phyloP scores from a whole-genome alignment of 225 moss, liverwort and hornwort genomes.

The Anthoceros angustus region DNA sequence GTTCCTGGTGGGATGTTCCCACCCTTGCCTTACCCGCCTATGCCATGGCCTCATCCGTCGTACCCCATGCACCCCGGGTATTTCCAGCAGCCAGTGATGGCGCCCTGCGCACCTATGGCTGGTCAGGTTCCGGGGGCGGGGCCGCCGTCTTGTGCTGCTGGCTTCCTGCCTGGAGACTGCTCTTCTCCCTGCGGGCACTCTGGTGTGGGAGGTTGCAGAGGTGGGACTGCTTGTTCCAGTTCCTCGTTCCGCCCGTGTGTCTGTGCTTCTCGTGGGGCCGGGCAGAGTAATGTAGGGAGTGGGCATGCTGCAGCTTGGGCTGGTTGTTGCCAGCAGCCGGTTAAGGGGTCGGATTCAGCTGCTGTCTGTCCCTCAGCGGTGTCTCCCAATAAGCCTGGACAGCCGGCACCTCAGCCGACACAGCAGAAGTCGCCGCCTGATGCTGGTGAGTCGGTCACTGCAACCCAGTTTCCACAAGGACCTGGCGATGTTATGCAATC shows the following conservation, averaged over 20 bases:
- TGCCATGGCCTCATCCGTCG: background rate
- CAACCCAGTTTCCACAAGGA: background rate
- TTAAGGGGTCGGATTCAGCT: background rate
- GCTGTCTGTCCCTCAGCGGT: background rate
- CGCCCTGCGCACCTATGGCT: background rate
- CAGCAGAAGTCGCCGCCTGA: background rate
- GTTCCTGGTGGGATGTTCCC: background rate
- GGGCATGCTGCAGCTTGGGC: background rate
- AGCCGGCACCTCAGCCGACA: background rate
- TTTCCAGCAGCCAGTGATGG: background rate
- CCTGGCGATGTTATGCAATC: background rate
- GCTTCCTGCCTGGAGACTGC: background rate
- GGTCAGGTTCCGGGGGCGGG: background rate
- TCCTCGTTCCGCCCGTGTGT: background rate
- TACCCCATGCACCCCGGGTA: background rate
- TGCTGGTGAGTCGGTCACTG: background rate
- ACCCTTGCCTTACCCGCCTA: background rate
- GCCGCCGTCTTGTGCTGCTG: background rate
- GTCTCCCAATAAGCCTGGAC: background rate
- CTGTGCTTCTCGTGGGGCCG: background rate
- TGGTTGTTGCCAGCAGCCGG: background rate
- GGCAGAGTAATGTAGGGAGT: background rate
- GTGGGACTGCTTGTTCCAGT: background rate
- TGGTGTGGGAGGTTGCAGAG: background rate
- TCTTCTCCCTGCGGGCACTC: background rate